Conservation (phyloP, 2,329 filamentous ascomycete species). For the Sphaceloma murrayae region DNA sequence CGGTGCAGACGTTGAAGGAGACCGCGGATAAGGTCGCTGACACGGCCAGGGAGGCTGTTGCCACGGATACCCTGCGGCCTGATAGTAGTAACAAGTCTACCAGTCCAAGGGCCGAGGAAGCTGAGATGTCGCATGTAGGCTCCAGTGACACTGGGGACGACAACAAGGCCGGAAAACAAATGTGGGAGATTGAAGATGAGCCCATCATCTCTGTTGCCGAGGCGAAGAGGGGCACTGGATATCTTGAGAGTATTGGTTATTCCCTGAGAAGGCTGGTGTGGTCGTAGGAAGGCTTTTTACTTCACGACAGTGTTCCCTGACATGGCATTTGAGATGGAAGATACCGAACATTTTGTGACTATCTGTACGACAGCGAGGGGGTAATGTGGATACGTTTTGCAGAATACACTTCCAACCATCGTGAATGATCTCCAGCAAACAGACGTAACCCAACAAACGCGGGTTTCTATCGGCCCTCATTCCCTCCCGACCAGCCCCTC, state of each 20-base stretch:
- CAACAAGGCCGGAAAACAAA: constrained; percentile 23
- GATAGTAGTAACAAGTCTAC: neutral
- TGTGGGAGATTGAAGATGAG: constrained; percentile 40
- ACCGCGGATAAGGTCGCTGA: neutral
- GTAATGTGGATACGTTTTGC: too few species aligned
- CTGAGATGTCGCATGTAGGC: neutral
- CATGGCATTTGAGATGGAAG: too few species aligned
- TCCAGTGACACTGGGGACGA: constrained; percentile 36
- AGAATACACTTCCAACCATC: too few species aligned
- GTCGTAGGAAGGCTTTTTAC: too few species aligned
- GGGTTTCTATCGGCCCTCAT: too few species aligned
- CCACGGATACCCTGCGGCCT: too few species aligned
- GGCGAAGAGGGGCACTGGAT: constrained; percentile 75
- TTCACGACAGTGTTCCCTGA: too few species aligned
- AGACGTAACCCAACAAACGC: too few species aligned
- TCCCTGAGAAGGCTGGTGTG: constrained; percentile 91
- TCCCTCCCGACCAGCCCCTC: neutral
- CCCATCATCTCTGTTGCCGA: constrained; percentile 79
- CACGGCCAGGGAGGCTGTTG: neutral
- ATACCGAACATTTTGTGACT: too few species aligned
- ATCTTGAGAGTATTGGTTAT: constrained; percentile 80
- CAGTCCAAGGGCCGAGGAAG: neutral
- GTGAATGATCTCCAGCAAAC: too few species aligned
- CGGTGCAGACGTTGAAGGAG: neutral
- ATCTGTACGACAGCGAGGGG: too few species aligned